Percentiles rank a stretch among this genome's conserved stretches.
These are phyloP conservation scores for Verticillium nonalfalfae DNA, from an alignment of 2,329 filamentous ascomycete species.

Conservation along the genomic window DNA sequence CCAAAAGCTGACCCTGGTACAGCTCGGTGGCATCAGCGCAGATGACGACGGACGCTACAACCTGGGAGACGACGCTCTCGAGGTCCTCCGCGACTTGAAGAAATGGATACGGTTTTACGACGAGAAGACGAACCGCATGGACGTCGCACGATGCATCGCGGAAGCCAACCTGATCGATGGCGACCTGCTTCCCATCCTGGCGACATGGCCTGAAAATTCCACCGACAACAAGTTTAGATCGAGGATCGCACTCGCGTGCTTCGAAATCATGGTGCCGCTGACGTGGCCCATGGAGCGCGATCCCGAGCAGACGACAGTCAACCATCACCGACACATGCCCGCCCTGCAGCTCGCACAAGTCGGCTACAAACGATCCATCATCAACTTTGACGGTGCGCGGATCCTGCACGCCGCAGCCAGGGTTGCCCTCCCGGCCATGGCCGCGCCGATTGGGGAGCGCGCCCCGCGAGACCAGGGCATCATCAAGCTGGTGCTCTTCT, in stretches of 20 bases:
- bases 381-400: conserved; percentile 72
- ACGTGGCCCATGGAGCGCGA: conserved; percentile 90
- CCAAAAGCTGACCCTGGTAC: conserved; percentile 14
- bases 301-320: conserved; percentile 75
- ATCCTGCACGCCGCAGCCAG: conserved; percentile 78
- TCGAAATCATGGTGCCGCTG: conserved; percentile 85
- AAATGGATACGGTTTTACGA: conserved; percentile 95
- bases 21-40: conserved; percentile 80
- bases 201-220: conserved; percentile 69
- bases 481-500: conserved; percentile 83
- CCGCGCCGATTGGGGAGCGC: conserved; percentile 68
- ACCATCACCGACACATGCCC: conserved; percentile 87
- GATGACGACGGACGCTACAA: conserved; percentile 79
- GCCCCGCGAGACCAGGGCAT: conserved; percentile 80
- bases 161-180: conserved; percentile 89
- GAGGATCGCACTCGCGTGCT: conserved; percentile 74
- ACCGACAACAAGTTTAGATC: conserved; percentile 69
- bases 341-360: conserved; percentile 85
- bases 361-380: conserved; percentile 79
- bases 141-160: conserved; percentile 86
- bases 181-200: conserved; percentile 84
- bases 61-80: conserved; percentile 86
- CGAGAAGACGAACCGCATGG: conserved; percentile 86
- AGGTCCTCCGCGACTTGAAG: conserved; percentile 87
- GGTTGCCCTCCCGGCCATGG: conserved; percentile 80